These are phyloP conservation scores for Diplodia corticola DNA, from an alignment of 2,329 filamentous ascomycete species.

Conservation along the genomic window DNA sequence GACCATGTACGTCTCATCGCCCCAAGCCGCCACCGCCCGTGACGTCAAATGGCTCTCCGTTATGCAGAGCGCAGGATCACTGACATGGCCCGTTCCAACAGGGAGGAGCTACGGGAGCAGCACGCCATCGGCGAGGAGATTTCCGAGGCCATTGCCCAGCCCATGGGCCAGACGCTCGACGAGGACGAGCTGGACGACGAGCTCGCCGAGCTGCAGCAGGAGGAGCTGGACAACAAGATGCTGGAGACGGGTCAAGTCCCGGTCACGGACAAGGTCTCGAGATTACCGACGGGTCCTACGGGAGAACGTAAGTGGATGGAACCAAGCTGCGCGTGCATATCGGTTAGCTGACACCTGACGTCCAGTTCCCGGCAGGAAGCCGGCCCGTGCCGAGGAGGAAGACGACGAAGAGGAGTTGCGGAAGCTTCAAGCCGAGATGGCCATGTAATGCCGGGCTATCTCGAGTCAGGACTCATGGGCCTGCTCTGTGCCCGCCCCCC, in stretches of 20 bases:
- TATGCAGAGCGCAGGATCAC: not conserved
- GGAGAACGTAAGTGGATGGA: conserved; percentile 67
- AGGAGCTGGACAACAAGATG: conserved; percentile 91
- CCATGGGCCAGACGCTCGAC: conserved; percentile 71
- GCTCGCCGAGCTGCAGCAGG: conserved; percentile 83
- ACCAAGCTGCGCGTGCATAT: not conserved
- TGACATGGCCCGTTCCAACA: conserved; percentile 40
- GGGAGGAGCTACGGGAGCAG: conserved; percentile 88
- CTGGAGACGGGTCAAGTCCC: conserved; percentile 84
- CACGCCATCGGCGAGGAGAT: conserved; percentile 94
- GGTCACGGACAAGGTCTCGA: conserved; percentile 73
- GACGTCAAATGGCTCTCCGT: not conserved
- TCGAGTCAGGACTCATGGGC: not conserved
- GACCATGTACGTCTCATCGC: conserved; percentile 70
- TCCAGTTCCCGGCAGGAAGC: conserved; percentile 48
- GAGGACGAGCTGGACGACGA: conserved; percentile 85
- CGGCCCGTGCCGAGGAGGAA: conserved; percentile 67
- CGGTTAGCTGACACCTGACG: not conserved
- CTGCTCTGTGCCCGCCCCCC: not conserved
- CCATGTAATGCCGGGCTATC: conserved; percentile 62
- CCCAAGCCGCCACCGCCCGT: not conserved
- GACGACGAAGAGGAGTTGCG: conserved; percentile 94
- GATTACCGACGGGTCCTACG: conserved; percentile 72
- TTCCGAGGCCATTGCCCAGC: conserved; percentile 74
- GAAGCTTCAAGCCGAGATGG: conserved; percentile 96